A percentile compares a stretch with the other conserved stretches of the same genome.
phyloP scores from a whole-genome alignment of 441 rosid species.

The Isatis lusitanica region DNA sequence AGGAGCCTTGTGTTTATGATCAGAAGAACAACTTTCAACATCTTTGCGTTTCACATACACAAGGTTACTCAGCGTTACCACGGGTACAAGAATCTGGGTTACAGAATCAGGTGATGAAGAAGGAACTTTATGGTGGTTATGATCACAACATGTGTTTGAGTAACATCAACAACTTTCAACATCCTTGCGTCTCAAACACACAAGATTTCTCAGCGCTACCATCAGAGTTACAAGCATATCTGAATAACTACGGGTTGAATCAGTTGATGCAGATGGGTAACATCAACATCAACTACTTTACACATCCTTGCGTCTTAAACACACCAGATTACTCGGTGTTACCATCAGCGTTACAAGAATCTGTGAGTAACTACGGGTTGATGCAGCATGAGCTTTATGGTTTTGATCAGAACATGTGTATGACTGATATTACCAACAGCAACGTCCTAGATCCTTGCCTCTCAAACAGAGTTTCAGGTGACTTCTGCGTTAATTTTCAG shows the following conservation, averaged over 20 bases:
- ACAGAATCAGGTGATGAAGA: too few species aligned
- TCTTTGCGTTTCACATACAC: neutral
- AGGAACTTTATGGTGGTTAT: too few species aligned
- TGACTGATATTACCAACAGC: neutral
- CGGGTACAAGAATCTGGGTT: too few species aligned
- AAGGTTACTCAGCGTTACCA: too few species aligned
- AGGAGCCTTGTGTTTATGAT: neutral
- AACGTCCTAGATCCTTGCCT: neutral
- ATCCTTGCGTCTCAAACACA: neutral
- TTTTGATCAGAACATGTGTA: neutral
- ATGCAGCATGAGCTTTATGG: neutral
- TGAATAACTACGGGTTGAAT: neutral
- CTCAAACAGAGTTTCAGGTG: slow-evolving; percentile 1
- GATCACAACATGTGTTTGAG: neutral
- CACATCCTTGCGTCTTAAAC: neutral
- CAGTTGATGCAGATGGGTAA: neutral
- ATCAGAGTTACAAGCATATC: neutral
- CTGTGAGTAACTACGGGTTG: neutral
- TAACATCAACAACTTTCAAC: neutral
- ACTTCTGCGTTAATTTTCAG: neutral
- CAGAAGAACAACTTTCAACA: neutral
- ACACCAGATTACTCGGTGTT: neutral
- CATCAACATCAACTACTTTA: neutral
- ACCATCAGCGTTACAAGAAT: neutral
- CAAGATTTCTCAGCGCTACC: neutral